Conservation (phyloP, 805 yeast species). For the Cyberlindnera misumaiensis region DNA sequence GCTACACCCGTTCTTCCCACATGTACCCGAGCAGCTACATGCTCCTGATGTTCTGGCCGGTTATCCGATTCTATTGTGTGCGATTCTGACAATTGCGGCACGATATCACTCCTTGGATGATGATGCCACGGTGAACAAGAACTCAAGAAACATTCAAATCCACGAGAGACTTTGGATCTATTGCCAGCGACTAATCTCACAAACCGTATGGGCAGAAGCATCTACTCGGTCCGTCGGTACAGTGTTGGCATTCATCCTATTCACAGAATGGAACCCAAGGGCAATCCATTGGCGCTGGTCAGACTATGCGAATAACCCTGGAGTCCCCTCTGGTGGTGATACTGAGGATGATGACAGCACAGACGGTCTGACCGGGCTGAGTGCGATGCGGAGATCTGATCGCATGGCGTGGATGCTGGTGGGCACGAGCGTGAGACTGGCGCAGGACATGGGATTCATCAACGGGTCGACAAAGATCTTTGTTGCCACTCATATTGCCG, state of each 20-base stretch:
- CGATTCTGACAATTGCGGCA: constrained; percentile 74
- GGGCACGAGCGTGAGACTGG: constrained; percentile 79
- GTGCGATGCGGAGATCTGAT: constrained; percentile 81
- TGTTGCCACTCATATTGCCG: constrained; percentile 80
- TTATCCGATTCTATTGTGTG: constrained; percentile 75
- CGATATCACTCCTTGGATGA: constrained; percentile 61
- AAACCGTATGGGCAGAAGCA: constrained; percentile 92
- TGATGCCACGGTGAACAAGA: constrained; percentile 23
- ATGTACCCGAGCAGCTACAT: constrained; percentile 69
- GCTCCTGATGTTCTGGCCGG: constrained; percentile 59
- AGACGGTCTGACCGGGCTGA: constrained; percentile 62
- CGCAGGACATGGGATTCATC: constrained; percentile 80
- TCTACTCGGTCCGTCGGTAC: constrained; percentile 84
- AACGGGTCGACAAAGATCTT: constrained; percentile 67
- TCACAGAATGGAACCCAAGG: constrained; percentile 94
- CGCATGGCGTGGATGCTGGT: constrained; percentile 92
- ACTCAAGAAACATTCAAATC: constrained; percentile 45
- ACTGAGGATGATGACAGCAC: constrained; percentile 26
- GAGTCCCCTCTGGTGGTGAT: constrained; percentile 2
- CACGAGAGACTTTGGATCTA: constrained; percentile 82
- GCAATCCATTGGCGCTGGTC: constrained; percentile 87
- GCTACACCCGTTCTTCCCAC: constrained; percentile 89
- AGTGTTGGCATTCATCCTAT: constrained; percentile 71
- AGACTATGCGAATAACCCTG: constrained; percentile 55
- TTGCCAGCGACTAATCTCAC: constrained; percentile 74